phyloP scores from a whole-genome alignment of 1,284 basidiomycete genomes.

The Apiotrichum gamsii region DNA sequence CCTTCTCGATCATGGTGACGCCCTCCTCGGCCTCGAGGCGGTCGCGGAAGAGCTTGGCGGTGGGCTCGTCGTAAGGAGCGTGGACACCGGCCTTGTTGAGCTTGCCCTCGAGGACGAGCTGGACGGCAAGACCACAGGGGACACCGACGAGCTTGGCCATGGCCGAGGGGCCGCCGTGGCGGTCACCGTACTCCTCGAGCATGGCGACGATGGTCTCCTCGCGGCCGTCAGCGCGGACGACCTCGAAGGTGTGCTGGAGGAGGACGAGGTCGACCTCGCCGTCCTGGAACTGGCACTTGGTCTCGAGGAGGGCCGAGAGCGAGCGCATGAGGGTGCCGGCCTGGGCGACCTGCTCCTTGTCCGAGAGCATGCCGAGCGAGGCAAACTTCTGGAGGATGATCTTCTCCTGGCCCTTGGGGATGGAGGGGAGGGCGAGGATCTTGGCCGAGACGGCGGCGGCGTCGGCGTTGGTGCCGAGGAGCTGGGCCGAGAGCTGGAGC shows the following conservation, averaged over 20 bases:
- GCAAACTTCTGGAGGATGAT: constrained; percentile 81
- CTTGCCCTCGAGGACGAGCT: constrained; percentile 65
- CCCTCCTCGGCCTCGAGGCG: constrained; percentile 71
- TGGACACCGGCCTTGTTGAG: constrained; percentile 74
- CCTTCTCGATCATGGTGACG: constrained; percentile 66
- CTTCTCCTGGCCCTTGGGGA: constrained; percentile 65
- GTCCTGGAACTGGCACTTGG: constrained; percentile 81
- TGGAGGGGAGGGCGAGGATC: constrained; percentile 63
- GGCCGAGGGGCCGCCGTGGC: constrained; percentile 73
- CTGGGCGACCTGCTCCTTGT: constrained; percentile 57
- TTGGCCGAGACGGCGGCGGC: constrained; percentile 69
- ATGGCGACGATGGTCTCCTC: constrained; percentile 87
- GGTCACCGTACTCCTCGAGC: constrained; percentile 80
- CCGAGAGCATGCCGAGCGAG: constrained; percentile 90
- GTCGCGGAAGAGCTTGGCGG: constrained; percentile 73
- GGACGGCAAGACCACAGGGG: constrained; percentile 88
- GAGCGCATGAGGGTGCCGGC: constrained; percentile 85
- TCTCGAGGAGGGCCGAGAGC: constrained; percentile 84
- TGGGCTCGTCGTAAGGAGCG: constrained; percentile 74
- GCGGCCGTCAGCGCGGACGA: constrained; percentile 76
- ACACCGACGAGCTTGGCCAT: constrained; percentile 91
- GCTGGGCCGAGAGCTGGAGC: constrained; percentile 73
- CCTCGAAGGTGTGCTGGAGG: constrained; percentile 94
- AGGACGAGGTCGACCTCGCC: constrained; percentile 95
- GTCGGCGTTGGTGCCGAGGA: constrained; percentile 64